phyloP scores from a whole-genome alignment of 2,329 filamentous ascomycete genomes.

The Lecanicillium sp. region DNA sequence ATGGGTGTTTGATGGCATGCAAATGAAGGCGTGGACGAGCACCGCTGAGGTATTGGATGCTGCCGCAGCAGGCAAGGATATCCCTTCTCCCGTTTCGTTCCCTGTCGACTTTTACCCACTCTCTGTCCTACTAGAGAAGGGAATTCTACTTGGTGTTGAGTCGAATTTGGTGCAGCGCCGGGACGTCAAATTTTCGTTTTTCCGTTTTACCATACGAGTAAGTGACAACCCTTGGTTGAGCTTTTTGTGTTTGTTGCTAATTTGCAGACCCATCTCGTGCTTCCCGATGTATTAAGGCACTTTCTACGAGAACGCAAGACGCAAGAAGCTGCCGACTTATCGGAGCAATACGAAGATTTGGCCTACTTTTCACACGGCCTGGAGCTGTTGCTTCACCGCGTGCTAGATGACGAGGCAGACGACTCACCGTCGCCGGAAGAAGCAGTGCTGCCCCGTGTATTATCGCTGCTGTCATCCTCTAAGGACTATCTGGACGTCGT shows the following conservation, averaged over 20 bases:
- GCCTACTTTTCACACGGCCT: constrained; percentile 91
- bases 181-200: constrained; percentile 83
- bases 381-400: constrained; percentile 85
- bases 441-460: constrained; percentile 54
- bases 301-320: constrained; percentile 69
- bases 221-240: constrained; percentile 21
- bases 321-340: constrained; percentile 72
- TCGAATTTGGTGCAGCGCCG: constrained; percentile 88
- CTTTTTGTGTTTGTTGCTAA: neutral
- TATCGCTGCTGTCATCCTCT: constrained; percentile 61
- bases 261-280: constrained; percentile 84
- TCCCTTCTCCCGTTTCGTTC: constrained; percentile 68
- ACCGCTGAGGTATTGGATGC: constrained; percentile 74
- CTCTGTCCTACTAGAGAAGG: constrained; percentile 80
- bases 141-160: constrained; percentile 83
- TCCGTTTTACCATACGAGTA: constrained; percentile 81
- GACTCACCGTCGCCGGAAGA: constrained; percentile 52
- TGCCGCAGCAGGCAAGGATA: constrained; percentile 59
- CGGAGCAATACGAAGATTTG: constrained; percentile 76
- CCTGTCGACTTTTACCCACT: constrained; percentile 93
- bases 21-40: constrained; percentile 83
- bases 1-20: constrained; percentile 87
- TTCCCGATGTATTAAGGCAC: constrained; percentile 78
- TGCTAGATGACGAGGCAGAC: constrained; percentile 91
- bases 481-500: constrained; percentile 89